Base-by-base conservation (phyloP, 2,329 filamentous ascomycete genomes). In the Xylariaceae sp. region DNA sequence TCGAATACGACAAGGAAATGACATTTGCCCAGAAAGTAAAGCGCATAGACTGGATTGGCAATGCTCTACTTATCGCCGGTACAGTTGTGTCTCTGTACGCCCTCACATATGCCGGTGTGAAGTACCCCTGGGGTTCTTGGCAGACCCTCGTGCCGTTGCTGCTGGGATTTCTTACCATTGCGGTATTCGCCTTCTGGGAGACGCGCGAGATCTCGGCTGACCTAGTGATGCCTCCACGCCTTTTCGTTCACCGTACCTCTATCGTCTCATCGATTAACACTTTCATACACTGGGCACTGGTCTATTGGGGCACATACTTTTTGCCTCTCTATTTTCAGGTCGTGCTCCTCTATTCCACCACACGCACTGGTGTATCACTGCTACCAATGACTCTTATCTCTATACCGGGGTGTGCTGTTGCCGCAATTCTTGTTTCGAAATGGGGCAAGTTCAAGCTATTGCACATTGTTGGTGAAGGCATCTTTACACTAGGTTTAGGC, bases 221-320 rank as follows among this genome's bases (percentile, higher is more conserved):
- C 40, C 60, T 65, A 0, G 65, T 70, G 11, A 71, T 77, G 47
- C 74, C 75, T 0, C 61, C 64, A 1, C 61, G 63, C 5, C 59
- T 78, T 6, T 77, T 78, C 60, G 54, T 50, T 1, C 73, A 72
- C 53, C 65, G 69, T 2, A 77, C 74, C 1, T 63, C 56, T 3
- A n/a, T 49, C 6, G 56, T 66, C 11, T 59, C 61, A 1, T 69
- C 67, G 44, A 45, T 64, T 4, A 52, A 66, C 11, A 69, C 66
- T 1, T 71, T 75, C 45, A 44, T 75, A 2, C 63, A 71, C 38
- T 62, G 63, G 4, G 49, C 73, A 5, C 55, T 72, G 10, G 52
- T 63, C 1, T 66, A 64, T 42, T 72, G 69, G 65, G 49, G 60
- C 7, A 54, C 67, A 27, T 71, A 67, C 59, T 75, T 74, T 54